These are phyloP conservation scores for Boletellus ananiceps DNA, from an alignment of 768 basidiomycete species.

Conservation along the genomic window DNA sequence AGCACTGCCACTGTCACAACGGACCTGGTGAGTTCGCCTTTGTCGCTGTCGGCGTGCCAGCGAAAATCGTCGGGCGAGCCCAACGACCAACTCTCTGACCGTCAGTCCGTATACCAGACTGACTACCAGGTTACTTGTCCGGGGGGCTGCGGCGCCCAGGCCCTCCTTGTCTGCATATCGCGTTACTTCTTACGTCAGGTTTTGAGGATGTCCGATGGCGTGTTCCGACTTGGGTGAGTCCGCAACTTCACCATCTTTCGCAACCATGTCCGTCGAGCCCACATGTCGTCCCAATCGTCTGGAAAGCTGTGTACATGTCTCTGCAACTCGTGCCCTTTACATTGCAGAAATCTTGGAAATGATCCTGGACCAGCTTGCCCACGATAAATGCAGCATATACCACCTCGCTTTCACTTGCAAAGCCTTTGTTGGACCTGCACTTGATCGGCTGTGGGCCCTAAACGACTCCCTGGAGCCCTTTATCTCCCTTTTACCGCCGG, in stretches of 20 bases:
- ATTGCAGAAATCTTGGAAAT: slow-evolving; percentile 22
- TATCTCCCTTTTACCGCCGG: slow-evolving; percentile 17
- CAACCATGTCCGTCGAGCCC: slow-evolving; percentile 4
- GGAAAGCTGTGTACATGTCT: background rate
- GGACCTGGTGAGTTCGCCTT: too few species aligned
- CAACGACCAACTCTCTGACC: background rate
- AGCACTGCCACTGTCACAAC: slow-evolving; percentile 26
- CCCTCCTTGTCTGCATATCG: too few species aligned
- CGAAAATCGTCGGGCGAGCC: too few species aligned
- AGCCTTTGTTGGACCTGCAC: slow-evolving; percentile 13
- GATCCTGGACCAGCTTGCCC: slow-evolving; percentile 18
- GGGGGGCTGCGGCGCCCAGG: too few species aligned
- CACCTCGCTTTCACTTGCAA: slow-evolving; percentile 22
- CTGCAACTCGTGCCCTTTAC: slow-evolving; percentile 8
- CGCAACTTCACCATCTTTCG: too few species aligned
- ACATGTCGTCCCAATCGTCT: background rate
- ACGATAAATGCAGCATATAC: slow-evolving; percentile 15
- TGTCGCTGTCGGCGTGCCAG: too few species aligned
- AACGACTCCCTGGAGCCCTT: slow-evolving; percentile 25
- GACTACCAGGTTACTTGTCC: background rate
- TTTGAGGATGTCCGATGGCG: too few species aligned
- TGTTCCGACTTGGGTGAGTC: too few species aligned
- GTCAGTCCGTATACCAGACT: background rate
- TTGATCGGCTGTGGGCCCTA: slow-evolving; percentile 23
- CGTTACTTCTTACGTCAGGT: slow-evolving; percentile 11